A percentile compares a stretch with the other conserved stretches of the same genome.
Evolutionary conservation across 2,329 filamentous ascomycete genomes (phyloP).

Genomic region (Drechslerella coelobrocha): DNA sequence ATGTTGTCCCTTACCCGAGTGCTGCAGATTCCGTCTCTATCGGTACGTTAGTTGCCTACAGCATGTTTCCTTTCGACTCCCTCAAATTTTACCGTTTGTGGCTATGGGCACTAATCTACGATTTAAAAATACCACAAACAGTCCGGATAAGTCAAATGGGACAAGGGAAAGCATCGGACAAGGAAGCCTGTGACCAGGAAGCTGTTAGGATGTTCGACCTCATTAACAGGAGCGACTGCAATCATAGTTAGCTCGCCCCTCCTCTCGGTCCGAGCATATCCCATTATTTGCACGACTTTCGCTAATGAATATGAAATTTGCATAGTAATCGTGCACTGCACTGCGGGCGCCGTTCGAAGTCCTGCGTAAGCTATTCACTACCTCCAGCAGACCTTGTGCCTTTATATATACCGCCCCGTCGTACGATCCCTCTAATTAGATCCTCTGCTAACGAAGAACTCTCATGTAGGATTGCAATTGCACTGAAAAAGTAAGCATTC

Average conservation of each 20-base stretch:
- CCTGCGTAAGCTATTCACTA: slow-evolving; percentile 19
- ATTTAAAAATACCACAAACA: background rate
- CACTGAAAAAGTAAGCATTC: slow-evolving; percentile 8
- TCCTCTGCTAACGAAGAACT: no score
- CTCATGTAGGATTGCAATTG: slow-evolving; percentile 2
- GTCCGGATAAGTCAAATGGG: background rate
- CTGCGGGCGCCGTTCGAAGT: slow-evolving; percentile 20
- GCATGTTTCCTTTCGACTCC: no score
- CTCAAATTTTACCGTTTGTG: no score
- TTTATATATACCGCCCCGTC: no score
- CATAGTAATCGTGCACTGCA: slow-evolving; percentile 36
- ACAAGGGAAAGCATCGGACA: background rate
- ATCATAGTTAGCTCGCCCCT: slow-evolving; percentile 7
- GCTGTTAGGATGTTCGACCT: slow-evolving; percentile 13
- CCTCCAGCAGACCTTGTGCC: background rate
- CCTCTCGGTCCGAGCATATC: no score
- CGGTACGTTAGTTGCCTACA: no score
- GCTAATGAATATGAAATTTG: background rate
- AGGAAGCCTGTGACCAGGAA: background rate
- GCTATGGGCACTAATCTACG: no score
- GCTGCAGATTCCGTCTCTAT: no score
- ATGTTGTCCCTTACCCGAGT: no score
- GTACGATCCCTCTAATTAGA: no score
- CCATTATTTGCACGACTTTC: background rate
- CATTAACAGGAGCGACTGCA: slow-evolving; percentile 2